Evolutionary conservation across 345 rosid genomes (phyloP).

Genomic region (Ceriops decandra): DNA sequence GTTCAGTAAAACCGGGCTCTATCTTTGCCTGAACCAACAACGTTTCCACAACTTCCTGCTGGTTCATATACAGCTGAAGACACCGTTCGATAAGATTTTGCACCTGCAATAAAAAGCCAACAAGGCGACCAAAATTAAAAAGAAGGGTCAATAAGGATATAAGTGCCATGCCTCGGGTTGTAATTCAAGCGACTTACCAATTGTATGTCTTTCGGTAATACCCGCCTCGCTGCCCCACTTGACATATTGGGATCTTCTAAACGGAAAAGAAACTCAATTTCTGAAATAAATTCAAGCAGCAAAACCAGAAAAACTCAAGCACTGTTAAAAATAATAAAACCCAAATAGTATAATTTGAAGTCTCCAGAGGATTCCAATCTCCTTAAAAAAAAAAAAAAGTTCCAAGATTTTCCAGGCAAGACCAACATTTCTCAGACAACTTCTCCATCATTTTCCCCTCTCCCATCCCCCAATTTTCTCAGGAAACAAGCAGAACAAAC

Average conservation of each 20-base stretch:
- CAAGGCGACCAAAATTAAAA: background rate
- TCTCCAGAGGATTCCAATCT: no score
- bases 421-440: background rate
- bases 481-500: background rate
- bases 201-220: conserved; percentile 84
- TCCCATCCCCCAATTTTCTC: conserved; percentile 1
- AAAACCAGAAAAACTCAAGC: background rate
- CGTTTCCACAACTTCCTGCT: conserved; percentile 29
- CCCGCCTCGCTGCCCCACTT: conserved; percentile 68
- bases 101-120: conserved; percentile 21
- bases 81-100: conserved; percentile 38
- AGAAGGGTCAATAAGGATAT: background rate
- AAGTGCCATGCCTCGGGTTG: background rate
- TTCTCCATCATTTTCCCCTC: background rate
- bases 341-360: no score
- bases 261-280: conserved; percentile 3
- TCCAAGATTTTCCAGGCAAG: background rate
- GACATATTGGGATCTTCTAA: conserved; percentile 48
- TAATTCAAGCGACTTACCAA: conserved; percentile 44
- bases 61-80: conserved; percentile 37
- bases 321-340: background rate
- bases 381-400: background rate
- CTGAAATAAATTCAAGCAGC: background rate
- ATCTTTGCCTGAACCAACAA: conserved; percentile 33
- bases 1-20: conserved; percentile 38